A percentile compares a stretch with the other conserved stretches of the same genome.
Conservation (phyloP, 768 basidiomycete genomes). For the Boletus coccyginus region DNA sequence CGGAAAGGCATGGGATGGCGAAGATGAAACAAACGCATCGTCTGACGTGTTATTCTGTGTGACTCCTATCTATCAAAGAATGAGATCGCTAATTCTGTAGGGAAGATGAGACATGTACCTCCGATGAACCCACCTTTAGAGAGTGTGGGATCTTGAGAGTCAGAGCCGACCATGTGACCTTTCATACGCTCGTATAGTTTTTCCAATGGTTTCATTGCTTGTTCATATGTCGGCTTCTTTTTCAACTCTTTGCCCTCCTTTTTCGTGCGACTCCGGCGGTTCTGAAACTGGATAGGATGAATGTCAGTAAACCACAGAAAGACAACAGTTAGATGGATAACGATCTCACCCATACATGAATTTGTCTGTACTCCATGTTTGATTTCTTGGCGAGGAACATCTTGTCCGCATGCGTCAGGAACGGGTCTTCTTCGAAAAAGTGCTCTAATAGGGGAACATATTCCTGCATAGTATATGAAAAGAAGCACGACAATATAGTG, state of each 20-base stretch:
- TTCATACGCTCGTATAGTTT: background rate
- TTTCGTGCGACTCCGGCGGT: slow-evolving; percentile 9
- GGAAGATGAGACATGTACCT: background rate
- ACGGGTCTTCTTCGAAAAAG: slow-evolving; percentile 13
- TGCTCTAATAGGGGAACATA: slow-evolving; percentile 8
- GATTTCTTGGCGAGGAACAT: slow-evolving; percentile 10
- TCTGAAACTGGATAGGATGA: slow-evolving; percentile 6
- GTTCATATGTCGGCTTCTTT: background rate
- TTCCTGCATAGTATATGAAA: background rate
- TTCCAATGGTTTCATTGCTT: background rate
- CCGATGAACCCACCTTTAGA: fast-evolving
- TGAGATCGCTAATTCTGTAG: background rate
- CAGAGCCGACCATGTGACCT: background rate
- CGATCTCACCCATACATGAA: slow-evolving; percentile 14
- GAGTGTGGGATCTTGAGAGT: background rate
- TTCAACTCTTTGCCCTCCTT: background rate
- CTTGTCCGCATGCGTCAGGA: slow-evolving; percentile 12
- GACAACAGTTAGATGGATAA: fast-evolving
- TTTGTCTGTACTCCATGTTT: slow-evolving; percentile 13
- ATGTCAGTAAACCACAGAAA: background rate
- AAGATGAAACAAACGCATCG: background rate
- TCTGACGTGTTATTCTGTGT: background rate
- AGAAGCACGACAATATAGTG: fast-evolving
- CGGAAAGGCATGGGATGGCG: slow-evolving; percentile 18
- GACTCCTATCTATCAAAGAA: background rate